Evolutionary conservation across 1,284 basidiomycete species (phyloP), one percentile per base, ranked within the genome.

Genomic region (Volvariella surrecta): DNA sequence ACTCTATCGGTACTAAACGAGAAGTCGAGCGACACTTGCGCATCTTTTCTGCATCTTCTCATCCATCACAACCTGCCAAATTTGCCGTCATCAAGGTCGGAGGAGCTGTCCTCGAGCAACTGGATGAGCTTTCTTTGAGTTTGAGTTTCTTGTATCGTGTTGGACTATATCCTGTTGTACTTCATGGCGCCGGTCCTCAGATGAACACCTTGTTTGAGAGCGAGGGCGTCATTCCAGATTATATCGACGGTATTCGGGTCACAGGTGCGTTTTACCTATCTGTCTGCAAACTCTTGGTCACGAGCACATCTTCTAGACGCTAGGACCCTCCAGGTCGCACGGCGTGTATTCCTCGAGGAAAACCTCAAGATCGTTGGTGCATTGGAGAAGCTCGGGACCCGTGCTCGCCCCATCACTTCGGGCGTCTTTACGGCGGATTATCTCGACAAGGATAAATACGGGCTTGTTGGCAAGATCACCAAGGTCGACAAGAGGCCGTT

Each of bases 11-110:
- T 40, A 90, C 89, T 19, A 91, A 94, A 58, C 87, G 91, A 52
- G 93, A 97, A 64, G 93, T 97, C 49, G 92, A 95, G 62, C 82
- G 93, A 53, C 93, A 97, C 69, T 82, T 97, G 39, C 84, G 93
- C 44, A 96, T 97, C 59, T 97, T 97, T 62, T 92, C 90, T 10
- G 83, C 88, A 19, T 83, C 89, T 32, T 88, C 89, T 9, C 83
- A 91, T 55, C 76, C 84, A 1, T 79, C 82, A 15, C 77, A 88
- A 46, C 83, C 84, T 18, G 90, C 90, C 50, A 92, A 89, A 61
- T 94, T 95, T 55, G 91, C 91, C 24, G 91, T 95, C 48, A 83
- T 95, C 71, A 94, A 95, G 66, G 82, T 97, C 53, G 93, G 93
- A 44, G 93, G 93, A 43, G 93, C 90, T 11, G 93, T 97, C 35